Evolutionary conservation across 1,284 basidiomycete species (phyloP), one percentile per base, ranked within the genome.

Genomic region (Apiotrichum brassicae): DNA sequence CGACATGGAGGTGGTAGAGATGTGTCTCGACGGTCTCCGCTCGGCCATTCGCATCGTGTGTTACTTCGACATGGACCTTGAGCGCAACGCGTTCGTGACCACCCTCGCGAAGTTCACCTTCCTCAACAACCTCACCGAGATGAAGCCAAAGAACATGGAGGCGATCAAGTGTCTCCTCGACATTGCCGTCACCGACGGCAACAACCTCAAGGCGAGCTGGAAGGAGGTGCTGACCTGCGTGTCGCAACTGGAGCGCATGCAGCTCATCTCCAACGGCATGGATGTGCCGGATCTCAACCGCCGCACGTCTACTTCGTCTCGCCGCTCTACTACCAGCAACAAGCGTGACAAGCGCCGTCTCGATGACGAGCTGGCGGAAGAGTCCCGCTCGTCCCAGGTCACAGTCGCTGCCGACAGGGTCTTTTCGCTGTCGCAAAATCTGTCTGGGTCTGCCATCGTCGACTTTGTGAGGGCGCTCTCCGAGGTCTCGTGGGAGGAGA

Each of bases 341-440:
- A 40, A 43, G 30, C 42, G 36, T 16, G 32, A 30, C 40, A 40
- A 43, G 20, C 52, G 51, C 32, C 61, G 61, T 20, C 60, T 55
- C 14, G 86, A 87, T 7, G 93, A 97, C 68, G 94, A 97, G 61
- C 81, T 99, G 24, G 93, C 93, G 0, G 91, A 92, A 60, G 95
- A 97, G 70, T 95, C 94, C 64, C 83, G 91, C 41, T 97, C 95
- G 23, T 91, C 90, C 0, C 92, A 98, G 71, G 97, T 99, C 59
- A 98, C 94, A 0, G 93, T 98, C 42, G 92, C 95, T 0, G 90
- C 94, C 6, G 95, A 99, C 69, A 97, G 97, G 88, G 93, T 99
- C 23, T 99, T 99, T 73, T 97, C 94, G 4, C 78, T 92, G 14
- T 94, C 90, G 59, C 90, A 93, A 61, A 89, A 88, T 63, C 78